phyloP scores from a whole-genome alignment of 352 stramenopile genomes.

The Thraustotheca clavata region DNA sequence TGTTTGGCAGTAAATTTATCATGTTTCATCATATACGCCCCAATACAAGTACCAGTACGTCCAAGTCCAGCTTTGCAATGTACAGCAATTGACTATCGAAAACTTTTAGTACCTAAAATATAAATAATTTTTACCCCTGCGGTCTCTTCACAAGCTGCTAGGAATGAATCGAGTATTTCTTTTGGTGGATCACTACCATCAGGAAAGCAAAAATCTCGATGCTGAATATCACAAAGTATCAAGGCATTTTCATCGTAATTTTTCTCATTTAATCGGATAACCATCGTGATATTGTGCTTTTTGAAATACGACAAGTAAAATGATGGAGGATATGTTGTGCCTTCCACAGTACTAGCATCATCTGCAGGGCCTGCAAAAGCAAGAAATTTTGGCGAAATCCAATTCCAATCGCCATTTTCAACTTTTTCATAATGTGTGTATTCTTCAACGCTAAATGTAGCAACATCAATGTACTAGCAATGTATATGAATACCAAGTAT shows the following conservation, averaged over 20 bases:
- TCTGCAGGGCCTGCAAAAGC: slow-evolving; percentile 87
- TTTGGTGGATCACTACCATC: slow-evolving; percentile 79
- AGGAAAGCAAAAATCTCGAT: slow-evolving; percentile 84
- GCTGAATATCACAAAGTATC: slow-evolving; percentile 59
- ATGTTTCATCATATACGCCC: slow-evolving; percentile 92
- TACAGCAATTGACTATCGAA: slow-evolving; percentile 27
- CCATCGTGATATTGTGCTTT: slow-evolving; percentile 67
- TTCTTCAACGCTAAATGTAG: slow-evolving; percentile 69
- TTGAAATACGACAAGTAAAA: slow-evolving; percentile 89
- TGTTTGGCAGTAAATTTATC: slow-evolving; percentile 83
- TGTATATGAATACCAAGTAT: background rate
- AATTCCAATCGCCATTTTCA: slow-evolving; percentile 90
- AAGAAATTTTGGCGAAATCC: slow-evolving; percentile 78
- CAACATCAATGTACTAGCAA: background rate
- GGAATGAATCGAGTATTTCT: slow-evolving; percentile 48
- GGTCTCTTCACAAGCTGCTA: slow-evolving; percentile 46
- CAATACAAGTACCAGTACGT: slow-evolving; percentile 89
- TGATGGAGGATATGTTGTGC: slow-evolving; percentile 62
- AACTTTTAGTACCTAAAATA: background rate
- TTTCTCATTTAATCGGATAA: slow-evolving; percentile 88
- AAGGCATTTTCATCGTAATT: slow-evolving; percentile 83
- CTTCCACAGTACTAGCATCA: slow-evolving; percentile 1
- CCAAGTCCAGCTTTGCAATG: slow-evolving; percentile 93
- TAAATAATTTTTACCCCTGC: slow-evolving; percentile 8
- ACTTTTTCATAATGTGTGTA: slow-evolving; percentile 92